A percentile compares a stretch with the other conserved stretches of the same genome.
These are phyloP conservation scores for Rhizoctonia solani DNA, from an alignment of 1,284 basidiomycete species.

Conservation along the genomic window DNA sequence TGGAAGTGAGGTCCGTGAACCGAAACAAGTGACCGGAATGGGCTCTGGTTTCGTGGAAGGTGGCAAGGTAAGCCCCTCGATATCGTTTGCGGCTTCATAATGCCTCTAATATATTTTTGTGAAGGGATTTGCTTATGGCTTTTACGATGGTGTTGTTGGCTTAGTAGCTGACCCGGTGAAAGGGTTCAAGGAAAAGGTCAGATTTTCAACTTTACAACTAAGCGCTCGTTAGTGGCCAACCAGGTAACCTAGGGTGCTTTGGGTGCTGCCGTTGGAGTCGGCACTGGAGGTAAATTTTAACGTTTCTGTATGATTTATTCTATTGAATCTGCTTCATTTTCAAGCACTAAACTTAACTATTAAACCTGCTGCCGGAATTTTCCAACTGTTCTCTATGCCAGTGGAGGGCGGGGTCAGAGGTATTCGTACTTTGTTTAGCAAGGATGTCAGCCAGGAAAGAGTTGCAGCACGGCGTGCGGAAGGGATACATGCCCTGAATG, in stretches of 20 bases:
- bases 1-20: neutral
- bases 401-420: conserved; percentile 51
- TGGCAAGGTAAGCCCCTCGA: neutral
- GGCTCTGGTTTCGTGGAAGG: neutral
- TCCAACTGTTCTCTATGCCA: conserved; percentile 52
- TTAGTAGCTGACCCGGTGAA: neutral
- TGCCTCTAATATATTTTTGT: neutral
- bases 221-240: no score
- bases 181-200: conserved; percentile 5
- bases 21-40: neutral
- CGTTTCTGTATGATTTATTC: neutral
- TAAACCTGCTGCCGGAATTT: conserved; percentile 45
- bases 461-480: conserved; percentile 48
- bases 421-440: conserved; percentile 44
- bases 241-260: conserved; percentile 46
- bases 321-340: neutral
- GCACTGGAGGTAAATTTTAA: conserved; percentile 54
- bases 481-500: conserved; percentile 47
- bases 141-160: neutral
- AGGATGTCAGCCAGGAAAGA: conserved; percentile 45
- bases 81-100: no score
- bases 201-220: neutral
- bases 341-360: neutral
- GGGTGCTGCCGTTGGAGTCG: conserved; percentile 56
- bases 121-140: neutral